Evolutionary conservation across 2,329 filamentous ascomycete species (phyloP).

Genomic region (Penicillium sp.): DNA sequence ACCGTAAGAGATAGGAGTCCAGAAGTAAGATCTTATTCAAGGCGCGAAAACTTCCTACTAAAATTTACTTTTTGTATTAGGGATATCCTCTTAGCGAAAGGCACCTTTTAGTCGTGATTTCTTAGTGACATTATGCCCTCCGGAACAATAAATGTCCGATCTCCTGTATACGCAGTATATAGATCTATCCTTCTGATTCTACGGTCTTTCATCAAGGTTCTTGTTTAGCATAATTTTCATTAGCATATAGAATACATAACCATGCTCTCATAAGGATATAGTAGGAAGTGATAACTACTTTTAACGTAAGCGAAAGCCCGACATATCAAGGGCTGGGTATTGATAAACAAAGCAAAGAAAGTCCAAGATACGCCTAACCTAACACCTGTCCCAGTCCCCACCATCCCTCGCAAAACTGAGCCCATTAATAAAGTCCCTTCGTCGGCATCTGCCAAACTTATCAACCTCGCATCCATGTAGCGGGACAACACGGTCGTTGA

Average conservation of each 20-base stretch:
- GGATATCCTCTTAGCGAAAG: too few species aligned
- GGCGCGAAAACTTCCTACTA: too few species aligned
- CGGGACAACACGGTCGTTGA: conserved; percentile 78
- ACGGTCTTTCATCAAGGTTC: background rate
- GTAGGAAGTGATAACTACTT: background rate
- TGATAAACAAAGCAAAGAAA: background rate
- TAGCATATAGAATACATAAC: background rate
- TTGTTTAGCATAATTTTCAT: background rate
- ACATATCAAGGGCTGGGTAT: background rate
- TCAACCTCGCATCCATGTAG: conserved; percentile 67
- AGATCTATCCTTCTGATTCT: background rate
- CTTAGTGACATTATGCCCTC: too few species aligned
- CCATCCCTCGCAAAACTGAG: conserved; percentile 67
- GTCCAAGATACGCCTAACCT: conserved; percentile 13
- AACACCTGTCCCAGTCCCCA: conserved; percentile 68
- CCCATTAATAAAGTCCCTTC: conserved; percentile 67
- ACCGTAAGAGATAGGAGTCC: too few species aligned
- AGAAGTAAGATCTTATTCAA: too few species aligned
- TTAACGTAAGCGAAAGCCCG: background rate
- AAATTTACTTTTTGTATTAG: too few species aligned
- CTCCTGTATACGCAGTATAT: too few species aligned
- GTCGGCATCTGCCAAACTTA: conserved; percentile 61
- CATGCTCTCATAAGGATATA: background rate
- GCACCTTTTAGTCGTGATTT: too few species aligned
- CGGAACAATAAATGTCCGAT: too few species aligned